A percentile compares a stretch with the other conserved stretches of the same genome.
These are phyloP conservation scores for Daedalea quercina DNA, from an alignment of 768 basidiomycete species.

Conservation along the genomic window DNA sequence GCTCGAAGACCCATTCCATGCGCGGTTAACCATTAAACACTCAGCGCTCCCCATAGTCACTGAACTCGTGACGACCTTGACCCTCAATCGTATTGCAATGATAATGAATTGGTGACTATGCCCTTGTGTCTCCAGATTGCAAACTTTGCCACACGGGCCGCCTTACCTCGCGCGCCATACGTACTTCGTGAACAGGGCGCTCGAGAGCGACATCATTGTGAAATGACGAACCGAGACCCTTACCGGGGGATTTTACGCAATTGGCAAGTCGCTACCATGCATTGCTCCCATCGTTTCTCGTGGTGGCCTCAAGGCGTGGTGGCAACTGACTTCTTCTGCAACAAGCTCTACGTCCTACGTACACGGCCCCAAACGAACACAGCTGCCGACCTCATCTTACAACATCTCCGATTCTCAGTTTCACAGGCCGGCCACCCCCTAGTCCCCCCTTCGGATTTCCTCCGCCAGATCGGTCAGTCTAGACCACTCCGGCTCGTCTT, in stretches of 20 bases:
- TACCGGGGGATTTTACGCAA: slow-evolving; percentile 1
- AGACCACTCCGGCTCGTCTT: slow-evolving; percentile 83
- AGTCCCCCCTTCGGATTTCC: slow-evolving; percentile 32
- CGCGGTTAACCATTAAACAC: slow-evolving; percentile 52
- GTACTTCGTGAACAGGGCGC: slow-evolving; percentile 11
- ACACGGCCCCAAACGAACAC: not conserved
- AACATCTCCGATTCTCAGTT: slow-evolving; percentile 6
- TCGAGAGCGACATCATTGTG: slow-evolving; percentile 1
- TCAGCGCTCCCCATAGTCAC: slow-evolving; percentile 59
- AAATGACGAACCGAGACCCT: not conserved
- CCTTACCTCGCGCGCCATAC: slow-evolving; percentile 12
- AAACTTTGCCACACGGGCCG: slow-evolving; percentile 1
- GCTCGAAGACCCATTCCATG: slow-evolving; percentile 50
- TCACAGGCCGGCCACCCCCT: slow-evolving; percentile 2
- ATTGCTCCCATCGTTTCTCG: no score
- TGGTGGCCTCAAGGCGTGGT: no score
- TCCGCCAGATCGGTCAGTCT: slow-evolving; percentile 59
- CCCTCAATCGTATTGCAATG: slow-evolving; percentile 66
- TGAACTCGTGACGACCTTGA: slow-evolving; percentile 71
- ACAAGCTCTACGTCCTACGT: not conserved
- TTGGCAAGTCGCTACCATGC: slow-evolving; percentile 8
- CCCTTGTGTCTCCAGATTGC: not conserved
- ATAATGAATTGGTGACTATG: slow-evolving; percentile 44
- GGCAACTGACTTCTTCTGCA: slow-evolving; percentile 6
- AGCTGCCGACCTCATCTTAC: slow-evolving; percentile 12